Conservation (phyloP, 805 yeast genomes). For the Candida montana region DNA sequence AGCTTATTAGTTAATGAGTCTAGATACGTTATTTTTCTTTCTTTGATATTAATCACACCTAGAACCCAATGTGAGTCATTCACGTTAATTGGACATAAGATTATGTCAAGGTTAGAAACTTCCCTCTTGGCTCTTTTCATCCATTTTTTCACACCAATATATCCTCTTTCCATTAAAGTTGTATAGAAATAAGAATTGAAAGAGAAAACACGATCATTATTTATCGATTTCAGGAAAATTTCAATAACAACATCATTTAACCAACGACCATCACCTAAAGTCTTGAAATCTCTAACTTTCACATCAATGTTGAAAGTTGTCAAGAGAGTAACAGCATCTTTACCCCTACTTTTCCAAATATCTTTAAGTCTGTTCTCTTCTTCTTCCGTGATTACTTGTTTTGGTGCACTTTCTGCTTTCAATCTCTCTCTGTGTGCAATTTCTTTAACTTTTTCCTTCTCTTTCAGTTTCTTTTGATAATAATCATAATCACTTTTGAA, state of each 20-base stretch:
- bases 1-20: slow-evolving; percentile 61
- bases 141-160: slow-evolving; percentile 79
- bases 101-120: slow-evolving; percentile 55
- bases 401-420: slow-evolving; percentile 21
- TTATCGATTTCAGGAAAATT: slow-evolving; percentile 50
- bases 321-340: slow-evolving; percentile 23
- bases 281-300: slow-evolving; percentile 58
- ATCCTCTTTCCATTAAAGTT: slow-evolving; percentile 65
- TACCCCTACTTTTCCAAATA: slow-evolving; percentile 23
- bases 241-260: slow-evolving; percentile 89
- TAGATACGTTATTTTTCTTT: slow-evolving; percentile 56
- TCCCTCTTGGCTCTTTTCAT: slow-evolving; percentile 68
- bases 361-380: slow-evolving; percentile 23
- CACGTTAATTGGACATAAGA: slow-evolving; percentile 83
- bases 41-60: slow-evolving; percentile 64
- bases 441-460: slow-evolving; percentile 34
- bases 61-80: slow-evolving; percentile 89
- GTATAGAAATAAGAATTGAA: slow-evolving; percentile 90
- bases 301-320: slow-evolving; percentile 50
- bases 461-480: slow-evolving; percentile 39
- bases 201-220: slow-evolving; percentile 42
- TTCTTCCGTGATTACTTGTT: slow-evolving; percentile 14
- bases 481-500: slow-evolving; percentile 35
- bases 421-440: slow-evolving; percentile 31
- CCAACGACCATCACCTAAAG: slow-evolving; percentile 73